Evolutionary conservation across 768 basidiomycete genomes (phyloP).

Genomic region (Trametes sanguinea): DNA sequence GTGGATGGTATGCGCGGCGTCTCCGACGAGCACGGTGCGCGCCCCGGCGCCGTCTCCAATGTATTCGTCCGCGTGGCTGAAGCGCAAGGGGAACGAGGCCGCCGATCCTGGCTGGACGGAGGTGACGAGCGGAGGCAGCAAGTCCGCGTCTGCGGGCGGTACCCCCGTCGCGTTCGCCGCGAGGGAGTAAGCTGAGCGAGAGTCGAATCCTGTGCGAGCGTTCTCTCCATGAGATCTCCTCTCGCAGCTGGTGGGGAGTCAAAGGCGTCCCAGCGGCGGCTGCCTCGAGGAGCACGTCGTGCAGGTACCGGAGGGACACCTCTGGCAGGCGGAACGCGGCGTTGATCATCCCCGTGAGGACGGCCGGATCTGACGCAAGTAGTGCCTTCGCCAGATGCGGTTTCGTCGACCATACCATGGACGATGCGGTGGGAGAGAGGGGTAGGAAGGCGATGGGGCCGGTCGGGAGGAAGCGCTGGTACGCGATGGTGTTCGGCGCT

Average conservation of each 20-base stretch:
- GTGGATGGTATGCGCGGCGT: constrained; percentile 94
- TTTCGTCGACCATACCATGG: constrained; percentile 92
- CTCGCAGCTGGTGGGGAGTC: constrained; percentile 48
- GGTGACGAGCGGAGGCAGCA: constrained; percentile 73
- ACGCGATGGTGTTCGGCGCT: constrained; percentile 76
- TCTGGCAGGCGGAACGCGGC: constrained; percentile 87
- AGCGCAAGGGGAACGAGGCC: constrained; percentile 89
- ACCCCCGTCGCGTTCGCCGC: constrained; percentile 48
- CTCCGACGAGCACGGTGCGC: constrained; percentile 89
- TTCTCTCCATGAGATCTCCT: constrained; percentile 77
- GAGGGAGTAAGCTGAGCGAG: constrained; percentile 64
- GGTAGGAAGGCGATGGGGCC: constrained; percentile 97
- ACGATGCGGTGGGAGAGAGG: constrained; percentile 72
- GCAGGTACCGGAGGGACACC: constrained; percentile 67
- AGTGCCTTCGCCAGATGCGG: constrained; percentile 76
- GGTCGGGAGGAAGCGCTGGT: constrained; percentile 92
- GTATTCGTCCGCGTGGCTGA: constrained; percentile 86
- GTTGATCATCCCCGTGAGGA: constrained; percentile 79
- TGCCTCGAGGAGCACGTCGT: constrained; percentile 59
- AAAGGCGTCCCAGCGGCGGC: constrained; percentile 48
- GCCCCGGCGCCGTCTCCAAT: constrained; percentile 66
- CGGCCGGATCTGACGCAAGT: constrained; percentile 59
- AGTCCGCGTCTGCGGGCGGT: constrained; percentile 60
- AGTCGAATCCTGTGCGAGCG: constrained; percentile 64
- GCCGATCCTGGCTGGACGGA: constrained; percentile 70